Base-by-base conservation (phyloP, 192 early-diverging fungal species). In the Podila minutissima region DNA sequence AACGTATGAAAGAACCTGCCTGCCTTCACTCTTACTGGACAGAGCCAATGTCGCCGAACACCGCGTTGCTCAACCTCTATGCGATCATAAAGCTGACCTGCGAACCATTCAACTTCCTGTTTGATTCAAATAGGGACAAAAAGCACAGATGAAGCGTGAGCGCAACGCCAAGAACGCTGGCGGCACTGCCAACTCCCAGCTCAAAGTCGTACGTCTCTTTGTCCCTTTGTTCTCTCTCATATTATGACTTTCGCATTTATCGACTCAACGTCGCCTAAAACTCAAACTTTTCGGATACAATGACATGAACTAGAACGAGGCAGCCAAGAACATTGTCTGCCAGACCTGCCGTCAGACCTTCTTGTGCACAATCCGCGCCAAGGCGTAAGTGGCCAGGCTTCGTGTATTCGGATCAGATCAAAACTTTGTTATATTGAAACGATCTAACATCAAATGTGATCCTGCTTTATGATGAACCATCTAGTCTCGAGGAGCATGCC, bases 251-350 rank as follows among this genome's bases (percentile, higher is more conserved):
- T 49, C 35, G 35, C 3, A 35, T 74, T 5, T 49, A 11, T 19
- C 7, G 32, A 38, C 0, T 24, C 53, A 10, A 24, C 53, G 3
- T 2, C 24, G 53, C 2, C 22, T 32, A 13, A 51, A 2, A 7
- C 50, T 53, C 5, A 5, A 53, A 26, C 66, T 61, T 11, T 31
- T 24, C 17, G 29, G 32, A 31, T 37, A 37, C 33, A 37, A 37
- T 37, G 6, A 53, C n/a, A 17, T 26, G 4, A 24, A 22, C n/a
- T 82, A 90, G 92, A 97, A 97, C 81, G 91, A 94, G 68, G 88
- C 88, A 33, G 95, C 96, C 33, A 95, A 93, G 83, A 94, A 75
- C 72, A 89, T 93, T 69, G 86, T 92, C 37, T 97, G 96, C 86
- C 73, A 86, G 61, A 85, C 90, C 17, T 97, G 96, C 88, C 82